A percentile compares a stretch with the other conserved stretches of the same genome.
Conservation (phyloP, 1,139 yeast species). For the Ogataea hybrid region DNA sequence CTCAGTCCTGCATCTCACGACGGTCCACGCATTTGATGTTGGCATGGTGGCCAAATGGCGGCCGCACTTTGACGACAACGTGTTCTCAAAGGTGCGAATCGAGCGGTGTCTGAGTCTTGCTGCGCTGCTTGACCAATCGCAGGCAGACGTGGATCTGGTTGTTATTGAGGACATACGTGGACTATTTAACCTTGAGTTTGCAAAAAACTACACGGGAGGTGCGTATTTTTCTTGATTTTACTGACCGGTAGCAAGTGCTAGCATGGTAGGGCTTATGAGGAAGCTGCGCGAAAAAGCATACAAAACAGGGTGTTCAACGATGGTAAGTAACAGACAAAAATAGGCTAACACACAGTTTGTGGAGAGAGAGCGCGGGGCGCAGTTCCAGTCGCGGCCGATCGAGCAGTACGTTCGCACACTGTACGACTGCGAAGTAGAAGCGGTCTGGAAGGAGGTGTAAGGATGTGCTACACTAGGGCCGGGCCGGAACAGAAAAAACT, state of each 20-base stretch:
- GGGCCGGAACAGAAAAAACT: background rate
- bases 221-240: slow-evolving; percentile 12
- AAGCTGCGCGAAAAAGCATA: slow-evolving; percentile 23
- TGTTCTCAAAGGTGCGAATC: slow-evolving; percentile 11
- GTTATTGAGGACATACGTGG: slow-evolving; percentile 30
- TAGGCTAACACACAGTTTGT: slow-evolving; percentile 13
- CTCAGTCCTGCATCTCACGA: slow-evolving; percentile 21
- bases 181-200: slow-evolving; percentile 27
- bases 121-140: slow-evolving; percentile 12
- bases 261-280: slow-evolving; percentile 6
- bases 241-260: slow-evolving; percentile 2
- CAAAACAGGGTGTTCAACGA: slow-evolving; percentile 14
- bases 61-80: background rate
- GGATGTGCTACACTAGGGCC: background rate
- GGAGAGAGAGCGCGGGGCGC: slow-evolving; percentile 13
- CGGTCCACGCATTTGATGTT: slow-evolving; percentile 18
- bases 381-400: slow-evolving; percentile 18
- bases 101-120: slow-evolving; percentile 16
- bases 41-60: slow-evolving; percentile 4
- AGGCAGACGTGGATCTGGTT: slow-evolving; percentile 12
- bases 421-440: slow-evolving; percentile 21
- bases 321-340: slow-evolving; percentile 20
- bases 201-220: slow-evolving; percentile 26
- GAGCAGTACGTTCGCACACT: slow-evolving; percentile 19
- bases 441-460: slow-evolving; percentile 8